phyloP scores from a whole-genome alignment of 192 early-diverging fungal genomes.

The Thamnidium elegans region DNA sequence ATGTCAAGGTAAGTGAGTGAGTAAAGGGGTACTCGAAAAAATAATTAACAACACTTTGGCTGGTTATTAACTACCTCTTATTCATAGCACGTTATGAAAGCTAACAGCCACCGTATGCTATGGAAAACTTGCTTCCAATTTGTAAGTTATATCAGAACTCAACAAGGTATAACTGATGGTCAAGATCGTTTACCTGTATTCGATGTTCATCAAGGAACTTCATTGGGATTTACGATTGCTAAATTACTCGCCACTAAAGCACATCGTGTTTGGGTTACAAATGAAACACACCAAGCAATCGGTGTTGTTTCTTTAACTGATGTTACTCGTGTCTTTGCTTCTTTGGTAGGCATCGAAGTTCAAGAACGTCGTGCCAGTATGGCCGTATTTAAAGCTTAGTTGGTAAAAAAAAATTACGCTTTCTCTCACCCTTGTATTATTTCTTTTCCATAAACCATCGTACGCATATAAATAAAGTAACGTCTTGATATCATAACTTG shows the following conservation, averaged over 20 bases:
- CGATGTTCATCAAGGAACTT: conserved; percentile 66
- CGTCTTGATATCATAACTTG: no score
- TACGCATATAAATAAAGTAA: no score
- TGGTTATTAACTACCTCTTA: not conserved
- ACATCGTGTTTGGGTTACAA: conserved; percentile 78
- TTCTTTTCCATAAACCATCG: no score
- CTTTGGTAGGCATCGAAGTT: conserved; percentile 1
- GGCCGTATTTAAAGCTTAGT: not conserved
- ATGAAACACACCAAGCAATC: conserved; percentile 48
- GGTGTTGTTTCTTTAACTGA: conserved; percentile 84
- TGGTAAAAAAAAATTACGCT: no score
- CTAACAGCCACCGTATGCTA: conserved; percentile 43
- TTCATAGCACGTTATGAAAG: conserved; percentile 31
- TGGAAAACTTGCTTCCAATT: conserved; percentile 61
- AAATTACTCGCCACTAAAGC: conserved; percentile 79
- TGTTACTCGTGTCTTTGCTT: conserved; percentile 48
- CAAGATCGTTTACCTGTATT: conserved; percentile 71
- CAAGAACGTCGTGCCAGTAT: conserved; percentile 1
- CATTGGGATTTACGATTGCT: conserved; percentile 67
- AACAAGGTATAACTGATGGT: conserved; percentile 66
- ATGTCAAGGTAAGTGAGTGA: conserved; percentile 54
- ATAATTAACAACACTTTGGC: not conserved
- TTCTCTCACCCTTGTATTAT: no score
- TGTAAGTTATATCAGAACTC: conserved; percentile 52
- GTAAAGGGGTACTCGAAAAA: not conserved